A percentile compares a stretch with the other conserved stretches of the same genome.
Evolutionary conservation across 2,329 filamentous ascomycete species (phyloP).

Genomic region (Neonectria neomacrospora): DNA sequence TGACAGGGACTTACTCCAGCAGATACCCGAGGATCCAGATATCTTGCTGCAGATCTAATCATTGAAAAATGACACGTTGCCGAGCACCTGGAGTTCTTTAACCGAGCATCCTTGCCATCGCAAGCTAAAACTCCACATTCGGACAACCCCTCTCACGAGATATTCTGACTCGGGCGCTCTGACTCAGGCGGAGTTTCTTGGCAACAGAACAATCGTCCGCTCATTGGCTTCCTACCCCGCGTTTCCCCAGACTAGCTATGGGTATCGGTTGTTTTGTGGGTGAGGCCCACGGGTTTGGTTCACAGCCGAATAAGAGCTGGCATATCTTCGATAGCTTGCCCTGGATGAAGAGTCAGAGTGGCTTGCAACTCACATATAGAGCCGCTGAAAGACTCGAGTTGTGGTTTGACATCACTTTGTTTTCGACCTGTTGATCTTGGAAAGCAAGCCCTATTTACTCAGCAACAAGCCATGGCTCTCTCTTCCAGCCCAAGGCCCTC

Average conservation of each 20-base stretch:
- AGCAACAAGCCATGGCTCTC: not conserved
- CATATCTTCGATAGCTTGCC: not conserved
- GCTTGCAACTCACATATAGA: not conserved
- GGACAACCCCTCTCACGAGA: not conserved
- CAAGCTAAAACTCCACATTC: not conserved
- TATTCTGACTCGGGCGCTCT: not conserved
- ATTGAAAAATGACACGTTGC: not conserved
- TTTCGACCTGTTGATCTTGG: not conserved
- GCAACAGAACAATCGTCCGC: not conserved
- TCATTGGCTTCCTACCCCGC: constrained; percentile 1
- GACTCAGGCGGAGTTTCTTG: constrained; percentile 2
- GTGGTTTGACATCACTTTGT: too few relatives aligned
- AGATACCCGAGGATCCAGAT: too few relatives aligned
- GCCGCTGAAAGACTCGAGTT: too few relatives aligned
- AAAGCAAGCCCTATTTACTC: not conserved
- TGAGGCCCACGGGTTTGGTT: not conserved
- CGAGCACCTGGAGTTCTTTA: not conserved
- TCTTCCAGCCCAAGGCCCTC: not conserved
- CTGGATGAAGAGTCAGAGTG: not conserved
- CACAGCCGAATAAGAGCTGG: not conserved
- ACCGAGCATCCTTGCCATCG: not conserved
- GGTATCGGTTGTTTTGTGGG: not conserved
- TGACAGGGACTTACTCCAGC: too few relatives aligned
- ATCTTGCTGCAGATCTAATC: too few relatives aligned
- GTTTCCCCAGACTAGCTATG: constrained; percentile 1